Evolutionary conservation across 345 rosid genomes (phyloP), one percentile per base, ranked within the genome.

Genomic region (Citropsis articulata): DNA sequence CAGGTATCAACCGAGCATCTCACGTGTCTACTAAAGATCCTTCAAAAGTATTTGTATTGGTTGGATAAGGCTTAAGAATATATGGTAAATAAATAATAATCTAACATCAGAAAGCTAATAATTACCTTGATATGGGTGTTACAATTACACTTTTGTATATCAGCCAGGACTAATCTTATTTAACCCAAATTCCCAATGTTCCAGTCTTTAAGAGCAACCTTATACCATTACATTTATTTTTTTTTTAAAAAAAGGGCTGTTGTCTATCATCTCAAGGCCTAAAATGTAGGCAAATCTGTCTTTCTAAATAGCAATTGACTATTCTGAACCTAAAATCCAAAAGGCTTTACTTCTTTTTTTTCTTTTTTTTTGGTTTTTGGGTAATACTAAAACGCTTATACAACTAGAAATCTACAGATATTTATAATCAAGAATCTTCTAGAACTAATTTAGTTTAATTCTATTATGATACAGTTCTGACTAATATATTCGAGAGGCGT

Each of bases 1-100:
- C 25, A 50, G 78, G 66, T 45, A 70, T 45, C 78, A 81, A 71
- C 78, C 48, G 59, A 75, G 73, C 76, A 66, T 45, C 55, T 62
- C 77, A 74, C 69, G n/a, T 74, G 69, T 25, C 27, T 24, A 19
- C 61, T 13, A 22, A 24, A 13, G 9, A 18, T 36, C 2, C 9
- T 9, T 65, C 21, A 18, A 28, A 50, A 71, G 18, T 42, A 45
- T 3, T 45, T 45, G 50, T 53, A 53, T 28, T 8, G 13, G 42
- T 22, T 30, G 62, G 62, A 71, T 71, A 30, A 71, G 42, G 27
- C 27, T 73, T 1, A 48, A 75, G 65, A 78, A 45, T 45, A 72
- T 66, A 75, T 80, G 71, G 71, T 68, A 35, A 45, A 59, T 63
- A 79, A 65, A n/a, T n/a, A 66, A 48, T 40, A n/a, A 45, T 72